A percentile compares a stretch with the other conserved stretches of the same genome.
Evolutionary conservation across 2,329 filamentous ascomycete genomes (phyloP).

Genomic region (Aspergillus melleus): DNA sequence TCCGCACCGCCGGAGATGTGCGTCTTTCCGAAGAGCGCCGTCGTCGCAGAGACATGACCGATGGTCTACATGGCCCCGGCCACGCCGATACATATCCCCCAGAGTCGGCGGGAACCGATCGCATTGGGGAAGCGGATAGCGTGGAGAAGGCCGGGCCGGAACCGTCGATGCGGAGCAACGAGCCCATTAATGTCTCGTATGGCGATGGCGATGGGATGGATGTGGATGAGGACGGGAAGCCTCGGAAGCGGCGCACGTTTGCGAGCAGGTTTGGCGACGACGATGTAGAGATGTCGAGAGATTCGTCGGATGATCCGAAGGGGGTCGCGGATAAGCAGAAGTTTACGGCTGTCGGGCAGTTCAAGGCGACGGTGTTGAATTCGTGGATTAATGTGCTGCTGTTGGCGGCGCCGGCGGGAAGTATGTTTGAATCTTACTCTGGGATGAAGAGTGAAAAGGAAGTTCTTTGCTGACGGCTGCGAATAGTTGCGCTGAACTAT

Average conservation of each 20-base stretch:
- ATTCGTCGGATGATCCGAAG: constrained; percentile 9
- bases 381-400: constrained; percentile 87
- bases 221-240: constrained; percentile 11
- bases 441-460: neutral
- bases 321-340: constrained; percentile 26
- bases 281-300: constrained; percentile 13
- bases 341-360: constrained; percentile 41
- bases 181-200: constrained; percentile 32
- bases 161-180: constrained; percentile 29
- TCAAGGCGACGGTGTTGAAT: constrained; percentile 70
- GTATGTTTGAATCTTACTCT: constrained; percentile 21
- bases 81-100: constrained; percentile 29
- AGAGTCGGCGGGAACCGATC: constrained; percentile 25
- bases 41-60: constrained; percentile 25
- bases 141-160: constrained; percentile 16
- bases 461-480: constrained; percentile 4
- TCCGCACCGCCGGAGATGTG: constrained; percentile 26
- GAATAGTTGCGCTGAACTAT: constrained; percentile 66
- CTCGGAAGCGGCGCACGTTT: constrained; percentile 29
- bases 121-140: constrained; percentile 12
- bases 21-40: constrained; percentile 23
- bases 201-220: constrained; percentile 13
- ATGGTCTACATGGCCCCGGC: constrained; percentile 23
- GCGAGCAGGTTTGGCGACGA: constrained; percentile 18
- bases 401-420: constrained; percentile 75